Conservation (phyloP, 192 early-diverging fungal genomes). For the Geosiphon pyriformis region DNA sequence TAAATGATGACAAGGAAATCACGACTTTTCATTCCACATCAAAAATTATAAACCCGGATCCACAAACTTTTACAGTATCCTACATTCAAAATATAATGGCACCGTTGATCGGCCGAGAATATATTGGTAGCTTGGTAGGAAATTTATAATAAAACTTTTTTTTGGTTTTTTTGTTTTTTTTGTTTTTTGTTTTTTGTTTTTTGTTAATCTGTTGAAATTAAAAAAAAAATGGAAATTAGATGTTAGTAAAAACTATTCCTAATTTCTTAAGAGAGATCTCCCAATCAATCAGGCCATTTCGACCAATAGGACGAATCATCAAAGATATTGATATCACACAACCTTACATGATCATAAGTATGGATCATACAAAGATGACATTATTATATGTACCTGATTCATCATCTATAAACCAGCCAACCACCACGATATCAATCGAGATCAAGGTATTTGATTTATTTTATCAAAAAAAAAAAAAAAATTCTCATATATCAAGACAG, state of each 20-base stretch:
- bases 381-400: no score
- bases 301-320: slow-evolving; percentile 41
- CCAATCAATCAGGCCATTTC: slow-evolving; percentile 22
- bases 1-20: not conserved
- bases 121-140: not conserved
- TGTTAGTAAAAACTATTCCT: slow-evolving; percentile 27
- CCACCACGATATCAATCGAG: slow-evolving; percentile 39
- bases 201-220: no score
- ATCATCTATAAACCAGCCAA: no score
- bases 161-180: no score
- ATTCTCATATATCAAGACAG: no score
- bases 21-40: no score
- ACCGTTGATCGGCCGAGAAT: slow-evolving; percentile 9
- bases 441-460: slow-evolving; percentile 40
- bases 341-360: slow-evolving; percentile 36
- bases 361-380: slow-evolving; percentile 43
- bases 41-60: no score
- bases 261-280: slow-evolving; percentile 41
- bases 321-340: slow-evolving; percentile 44
- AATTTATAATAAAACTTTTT: no score
- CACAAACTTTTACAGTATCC: not conserved
- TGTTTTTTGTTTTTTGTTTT: no score
- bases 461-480: no score
- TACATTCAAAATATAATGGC: not conserved
- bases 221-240: no score